Base-by-base conservation (phyloP, 306 rosid genomes). In the Trifolium fragiferum region DNA sequence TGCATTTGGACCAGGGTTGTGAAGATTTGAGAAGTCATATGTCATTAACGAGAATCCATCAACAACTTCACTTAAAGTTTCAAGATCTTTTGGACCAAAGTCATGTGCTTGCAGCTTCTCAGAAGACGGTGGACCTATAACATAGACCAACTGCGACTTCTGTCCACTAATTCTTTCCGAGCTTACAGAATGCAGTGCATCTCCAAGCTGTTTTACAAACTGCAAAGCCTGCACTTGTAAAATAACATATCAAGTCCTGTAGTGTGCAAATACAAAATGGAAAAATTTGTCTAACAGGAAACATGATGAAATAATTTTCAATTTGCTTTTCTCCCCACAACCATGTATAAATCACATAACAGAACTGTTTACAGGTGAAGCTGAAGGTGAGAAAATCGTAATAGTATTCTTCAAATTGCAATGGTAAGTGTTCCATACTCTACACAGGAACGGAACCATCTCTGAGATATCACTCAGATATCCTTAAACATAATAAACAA, bases 1-100 rank as follows among this genome's bases (percentile, higher is more conserved):
- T 58, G 99, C 99, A 87, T 92, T 94, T 47, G 99, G 97, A 72
- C 96, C 99, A 27, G 99, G 99, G 72, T 80, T 90, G 19, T 82
- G 93, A 75, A 93, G 90, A 83, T 86, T 84, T 2, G 96, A 92
- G 88, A 90, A 94, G 84, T 94, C 99, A 54, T 94, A 92, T 27
- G 90, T 94, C 97, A 94, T 94, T 51, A 92, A 87, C 2, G 99
- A 94, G 83, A 89, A 92, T 61, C 92, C 97, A 85, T 92, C 97
- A 74, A 92, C 97, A 78, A 77, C 88, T 65, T 84, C 84, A 68
- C 82, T 80, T 82, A 94, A 68, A 76, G 79, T 83, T 81, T 59
- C 88, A 70, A 94, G 89, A 86, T 94, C 99, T 68, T 87, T 80
- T 13, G 92, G 92, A 78, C 97, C 93, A 72, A 92, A 90, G 84